Percentiles rank a stretch among this genome's conserved stretches.
Conservation (phyloP, 257 asterid species). For the Ajuga chamaepitys region DNA sequence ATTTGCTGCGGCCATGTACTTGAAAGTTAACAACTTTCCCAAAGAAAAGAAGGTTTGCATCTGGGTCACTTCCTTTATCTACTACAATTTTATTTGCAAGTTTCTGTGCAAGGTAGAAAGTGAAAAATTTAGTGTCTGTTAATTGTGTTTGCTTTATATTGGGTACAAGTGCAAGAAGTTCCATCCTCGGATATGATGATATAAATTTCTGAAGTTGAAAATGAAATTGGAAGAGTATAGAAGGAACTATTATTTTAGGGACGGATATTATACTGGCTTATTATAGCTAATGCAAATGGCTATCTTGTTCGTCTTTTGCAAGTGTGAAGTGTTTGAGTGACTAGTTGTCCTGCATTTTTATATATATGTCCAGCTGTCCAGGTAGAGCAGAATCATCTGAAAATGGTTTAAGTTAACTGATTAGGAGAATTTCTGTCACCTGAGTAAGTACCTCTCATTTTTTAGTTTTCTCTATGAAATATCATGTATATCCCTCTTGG, state of each 20-base stretch:
- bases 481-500: not conserved
- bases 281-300: not conserved
- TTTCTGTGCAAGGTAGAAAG: not conserved
- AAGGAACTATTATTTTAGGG: not conserved
- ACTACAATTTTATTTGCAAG: not conserved
- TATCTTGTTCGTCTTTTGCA: not conserved
- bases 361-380: not conserved
- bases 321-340: not conserved
- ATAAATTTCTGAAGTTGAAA: not conserved
- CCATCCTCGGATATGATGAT: not conserved
- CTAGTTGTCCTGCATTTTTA: not conserved
- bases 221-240: not conserved
- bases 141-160: not conserved
- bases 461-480: conserved; percentile 1
- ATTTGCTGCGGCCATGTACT: conserved; percentile 94
- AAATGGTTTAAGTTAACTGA: not conserved
- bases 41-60: conserved; percentile 66
- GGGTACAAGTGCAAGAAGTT: not conserved
- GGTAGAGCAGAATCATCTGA: not conserved
- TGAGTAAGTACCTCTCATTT: not conserved
- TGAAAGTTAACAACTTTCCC: conserved; percentile 68
- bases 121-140: not conserved
- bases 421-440: not conserved
- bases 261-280: not conserved
- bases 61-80: not conserved